A percentile compares a stretch with the other conserved stretches of the same genome.
phyloP scores from a whole-genome alignment of 2,329 filamentous ascomycete species.

The Aspergillus glaucus region DNA sequence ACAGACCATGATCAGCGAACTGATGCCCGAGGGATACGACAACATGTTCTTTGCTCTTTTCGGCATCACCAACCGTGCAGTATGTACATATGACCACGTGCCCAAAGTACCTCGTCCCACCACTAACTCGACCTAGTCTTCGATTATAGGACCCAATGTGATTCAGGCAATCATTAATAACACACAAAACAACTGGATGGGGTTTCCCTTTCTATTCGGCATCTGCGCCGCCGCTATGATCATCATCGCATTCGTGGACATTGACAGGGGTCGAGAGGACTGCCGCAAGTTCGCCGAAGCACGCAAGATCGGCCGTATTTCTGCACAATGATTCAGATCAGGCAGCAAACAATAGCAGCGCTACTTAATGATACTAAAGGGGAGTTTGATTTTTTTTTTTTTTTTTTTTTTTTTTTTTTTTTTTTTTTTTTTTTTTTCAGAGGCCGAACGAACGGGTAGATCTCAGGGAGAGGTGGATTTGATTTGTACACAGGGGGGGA shows the following conservation, averaged over 20 bases:
- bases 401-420: too few species aligned
- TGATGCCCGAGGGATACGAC: constrained; percentile 38
- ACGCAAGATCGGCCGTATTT: constrained; percentile 24
- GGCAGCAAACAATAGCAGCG: too few species aligned
- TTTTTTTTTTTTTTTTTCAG: too few species aligned
- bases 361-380: too few species aligned
- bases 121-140: constrained; percentile 23
- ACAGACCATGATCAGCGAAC: constrained; percentile 41
- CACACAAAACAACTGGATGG: constrained; percentile 40
- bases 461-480: too few species aligned
- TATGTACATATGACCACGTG: constrained; percentile 16
- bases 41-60: constrained; percentile 43
- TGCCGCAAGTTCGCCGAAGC: constrained; percentile 32
- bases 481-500: too few species aligned
- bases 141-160: constrained; percentile 40
- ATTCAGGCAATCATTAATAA: constrained; percentile 40
- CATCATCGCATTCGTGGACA: constrained; percentile 34
- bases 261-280: constrained; percentile 37
- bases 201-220: constrained; percentile 39
- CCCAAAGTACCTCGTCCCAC: background rate
- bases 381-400: too few species aligned
- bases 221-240: constrained; percentile 34
- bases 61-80: constrained; percentile 39
- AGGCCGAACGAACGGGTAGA: too few species aligned
- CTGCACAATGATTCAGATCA: constrained; percentile 11